A percentile compares a stretch with the other conserved stretches of the same genome.
Evolutionary conservation across 495 filamentous ascomycete genomes (phyloP).

Genomic region (Hypoxylon fragiforme): DNA sequence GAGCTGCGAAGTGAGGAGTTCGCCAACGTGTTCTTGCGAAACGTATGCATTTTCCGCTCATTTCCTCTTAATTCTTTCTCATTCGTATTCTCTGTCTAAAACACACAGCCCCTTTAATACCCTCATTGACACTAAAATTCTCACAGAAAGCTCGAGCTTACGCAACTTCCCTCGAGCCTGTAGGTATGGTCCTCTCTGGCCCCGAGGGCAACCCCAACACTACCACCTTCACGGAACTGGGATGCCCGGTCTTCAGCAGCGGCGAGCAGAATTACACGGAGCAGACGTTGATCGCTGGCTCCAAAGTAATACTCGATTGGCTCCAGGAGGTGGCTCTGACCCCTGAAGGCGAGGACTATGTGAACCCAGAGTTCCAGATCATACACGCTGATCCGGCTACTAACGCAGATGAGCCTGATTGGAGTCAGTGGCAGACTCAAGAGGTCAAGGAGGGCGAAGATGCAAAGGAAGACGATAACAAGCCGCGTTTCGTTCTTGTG

Average conservation of each 20-base stretch:
- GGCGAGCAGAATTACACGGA: slow-evolving; percentile 45
- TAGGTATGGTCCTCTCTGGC: slow-evolving; percentile 54
- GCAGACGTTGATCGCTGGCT: slow-evolving; percentile 40
- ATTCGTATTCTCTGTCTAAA: not conserved
- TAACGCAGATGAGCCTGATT: slow-evolving; percentile 2
- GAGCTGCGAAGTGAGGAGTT: slow-evolving; percentile 46
- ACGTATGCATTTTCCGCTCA: slow-evolving; percentile 42
- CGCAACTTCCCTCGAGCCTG: slow-evolving; percentile 50
- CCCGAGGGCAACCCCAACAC: slow-evolving; percentile 42
- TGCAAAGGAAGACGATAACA: not conserved
- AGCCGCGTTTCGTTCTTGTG: slow-evolving; percentile 1
- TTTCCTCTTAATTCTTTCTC: not conserved
- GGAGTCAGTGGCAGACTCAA: slow-evolving; percentile 4
- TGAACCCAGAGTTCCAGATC: slow-evolving; percentile 39
- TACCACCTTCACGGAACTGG: slow-evolving; percentile 38
- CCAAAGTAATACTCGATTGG: slow-evolving; percentile 46
- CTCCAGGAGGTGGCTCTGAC: slow-evolving; percentile 48
- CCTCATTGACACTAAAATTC: not conserved
- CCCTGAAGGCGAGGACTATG: slow-evolving; percentile 28
- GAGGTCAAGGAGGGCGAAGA: not conserved
- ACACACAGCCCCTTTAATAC: not conserved
- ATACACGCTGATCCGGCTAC: slow-evolving; percentile 8
- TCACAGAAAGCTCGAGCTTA: slow-evolving; percentile 63
- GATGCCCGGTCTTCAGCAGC: slow-evolving; percentile 52
- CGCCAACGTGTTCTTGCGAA: slow-evolving; percentile 44